Evolutionary conservation across 495 filamentous ascomycete genomes (phyloP).

Genomic region (Aspergillus hancockii): DNA sequence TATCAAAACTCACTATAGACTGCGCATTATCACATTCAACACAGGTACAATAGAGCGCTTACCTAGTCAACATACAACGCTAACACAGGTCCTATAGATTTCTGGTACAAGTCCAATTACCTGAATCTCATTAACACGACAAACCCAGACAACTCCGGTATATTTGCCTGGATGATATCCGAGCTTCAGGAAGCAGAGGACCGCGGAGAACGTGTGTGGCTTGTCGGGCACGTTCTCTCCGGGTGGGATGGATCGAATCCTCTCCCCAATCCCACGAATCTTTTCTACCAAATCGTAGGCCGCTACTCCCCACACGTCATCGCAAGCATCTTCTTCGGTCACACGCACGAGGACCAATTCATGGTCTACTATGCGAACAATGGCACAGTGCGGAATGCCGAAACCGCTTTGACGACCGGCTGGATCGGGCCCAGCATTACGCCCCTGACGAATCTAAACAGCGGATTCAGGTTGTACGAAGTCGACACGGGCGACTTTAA

Average conservation of each 20-base stretch:
- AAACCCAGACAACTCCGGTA: slow-evolving; percentile 52
- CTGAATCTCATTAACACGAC: slow-evolving; percentile 48
- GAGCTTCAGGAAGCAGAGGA: slow-evolving; percentile 57
- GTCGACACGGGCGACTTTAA: slow-evolving; percentile 56
- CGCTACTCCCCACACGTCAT: slow-evolving; percentile 58
- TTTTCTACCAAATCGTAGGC: slow-evolving; percentile 59
- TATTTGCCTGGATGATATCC: slow-evolving; percentile 50
- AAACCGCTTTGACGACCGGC: slow-evolving; percentile 43
- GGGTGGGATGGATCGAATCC: slow-evolving; percentile 55
- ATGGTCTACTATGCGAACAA: slow-evolving; percentile 56
- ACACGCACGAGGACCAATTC: slow-evolving; percentile 57
- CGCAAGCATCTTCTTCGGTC: slow-evolving; percentile 57
- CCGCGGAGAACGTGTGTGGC: slow-evolving; percentile 53
- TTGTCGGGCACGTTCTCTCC: slow-evolving; percentile 53
- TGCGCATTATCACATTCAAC: slow-evolving; percentile 55
- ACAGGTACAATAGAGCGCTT: slow-evolving; percentile 37
- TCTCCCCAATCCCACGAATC: slow-evolving; percentile 50
- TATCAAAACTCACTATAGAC: slow-evolving; percentile 45
- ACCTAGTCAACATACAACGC: neutral
- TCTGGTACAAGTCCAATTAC: slow-evolving; percentile 52
- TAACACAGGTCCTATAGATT: slow-evolving; percentile 39
- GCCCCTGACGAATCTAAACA: slow-evolving; percentile 56
- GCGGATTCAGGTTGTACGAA: slow-evolving; percentile 55
- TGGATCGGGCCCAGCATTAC: slow-evolving; percentile 57
- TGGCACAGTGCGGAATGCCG: slow-evolving; percentile 37